These are phyloP conservation scores for Magnaporthales sp. DNA, from an alignment of 2,329 filamentous ascomycete species.

Conservation along the genomic window DNA sequence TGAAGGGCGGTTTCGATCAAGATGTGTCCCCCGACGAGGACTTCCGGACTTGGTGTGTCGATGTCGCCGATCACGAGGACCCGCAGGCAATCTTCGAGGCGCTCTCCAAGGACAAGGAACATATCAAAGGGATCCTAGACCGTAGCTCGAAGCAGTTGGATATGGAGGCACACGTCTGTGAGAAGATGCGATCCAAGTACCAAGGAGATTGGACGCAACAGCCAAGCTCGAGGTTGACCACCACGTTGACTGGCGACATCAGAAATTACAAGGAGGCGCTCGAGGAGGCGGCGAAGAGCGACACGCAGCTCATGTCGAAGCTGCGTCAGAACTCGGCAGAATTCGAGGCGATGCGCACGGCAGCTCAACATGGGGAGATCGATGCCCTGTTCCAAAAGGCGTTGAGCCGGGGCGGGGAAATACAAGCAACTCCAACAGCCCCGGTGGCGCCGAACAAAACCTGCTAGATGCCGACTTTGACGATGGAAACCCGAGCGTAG, in stretches of 20 bases:
- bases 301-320: slow-evolving; percentile 73
- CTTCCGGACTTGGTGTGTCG: slow-evolving; percentile 88
- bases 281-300: slow-evolving; percentile 81
- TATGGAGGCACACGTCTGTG: slow-evolving; percentile 95
- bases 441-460: slow-evolving; percentile 58
- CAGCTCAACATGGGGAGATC: slow-evolving; percentile 76
- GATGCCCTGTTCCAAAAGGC: slow-evolving; percentile 85
- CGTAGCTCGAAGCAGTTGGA: slow-evolving; percentile 81
- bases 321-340: slow-evolving; percentile 79
- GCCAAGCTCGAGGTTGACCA: slow-evolving; percentile 81
- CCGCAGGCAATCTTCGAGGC: slow-evolving; percentile 73
- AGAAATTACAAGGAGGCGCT: slow-evolving; percentile 81
- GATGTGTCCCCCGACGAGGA: slow-evolving; percentile 83
- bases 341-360: slow-evolving; percentile 91
- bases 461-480: slow-evolving; percentile 88
- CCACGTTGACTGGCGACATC: slow-evolving; percentile 79
- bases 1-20: slow-evolving; percentile 89
- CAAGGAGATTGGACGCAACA: slow-evolving; percentile 95
- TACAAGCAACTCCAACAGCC: slow-evolving; percentile 51
- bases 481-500: slow-evolving; percentile 69
- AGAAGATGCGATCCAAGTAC: slow-evolving; percentile 99
- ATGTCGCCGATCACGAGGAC: slow-evolving; percentile 77
- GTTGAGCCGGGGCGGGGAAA: slow-evolving; percentile 67
- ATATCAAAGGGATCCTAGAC: slow-evolving; percentile 65
- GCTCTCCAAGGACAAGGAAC: slow-evolving; percentile 67